Conservation (phyloP, 192 early-diverging fungal genomes). For the Coemansia sp. region DNA sequence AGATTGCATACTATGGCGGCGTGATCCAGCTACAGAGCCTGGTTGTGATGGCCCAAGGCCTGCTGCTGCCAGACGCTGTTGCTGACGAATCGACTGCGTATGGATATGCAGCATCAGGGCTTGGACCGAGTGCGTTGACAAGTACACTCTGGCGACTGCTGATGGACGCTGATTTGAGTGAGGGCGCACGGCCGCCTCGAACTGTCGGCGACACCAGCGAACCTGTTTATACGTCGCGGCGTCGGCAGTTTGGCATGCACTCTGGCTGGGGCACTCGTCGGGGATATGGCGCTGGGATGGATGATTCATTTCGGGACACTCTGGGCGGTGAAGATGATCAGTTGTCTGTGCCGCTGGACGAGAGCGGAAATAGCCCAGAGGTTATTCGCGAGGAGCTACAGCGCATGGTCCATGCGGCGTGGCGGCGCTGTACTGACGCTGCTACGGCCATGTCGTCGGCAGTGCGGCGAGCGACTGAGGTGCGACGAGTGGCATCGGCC, state of each 20-base stretch:
- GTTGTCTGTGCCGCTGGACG: slow-evolving; percentile 29
- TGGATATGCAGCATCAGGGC: background rate
- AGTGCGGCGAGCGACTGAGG: slow-evolving; percentile 31
- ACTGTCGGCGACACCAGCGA: slow-evolving; percentile 4
- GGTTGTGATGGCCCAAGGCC: slow-evolving; percentile 34
- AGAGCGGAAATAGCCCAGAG: slow-evolving; percentile 45
- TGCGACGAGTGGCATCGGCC: slow-evolving; percentile 29
- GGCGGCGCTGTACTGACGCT: slow-evolving; percentile 50
- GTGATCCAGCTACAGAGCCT: slow-evolving; percentile 49
- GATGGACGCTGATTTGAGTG: slow-evolving; percentile 20
- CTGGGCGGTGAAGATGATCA: slow-evolving; percentile 12
- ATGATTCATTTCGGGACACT: slow-evolving; percentile 6
- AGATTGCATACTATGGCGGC: slow-evolving; percentile 46
- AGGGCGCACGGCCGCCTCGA: background rate
- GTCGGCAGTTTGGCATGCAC: slow-evolving; percentile 28
- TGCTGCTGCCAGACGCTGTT: slow-evolving; percentile 35
- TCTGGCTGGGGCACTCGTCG: slow-evolving; percentile 27
- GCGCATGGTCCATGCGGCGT: slow-evolving; percentile 48
- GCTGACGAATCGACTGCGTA: slow-evolving; percentile 17
- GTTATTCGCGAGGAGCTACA: slow-evolving; percentile 47
- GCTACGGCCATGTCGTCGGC: slow-evolving; percentile 46
- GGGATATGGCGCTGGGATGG: slow-evolving; percentile 1
- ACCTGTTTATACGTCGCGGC: slow-evolving; percentile 18
- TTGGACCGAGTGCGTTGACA: slow-evolving; percentile 31
- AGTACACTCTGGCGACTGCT: slow-evolving; percentile 38